Evolutionary conservation across 805 yeast species (phyloP), one percentile per base, ranked within the genome.

Genomic region (Lachancea sp.): DNA sequence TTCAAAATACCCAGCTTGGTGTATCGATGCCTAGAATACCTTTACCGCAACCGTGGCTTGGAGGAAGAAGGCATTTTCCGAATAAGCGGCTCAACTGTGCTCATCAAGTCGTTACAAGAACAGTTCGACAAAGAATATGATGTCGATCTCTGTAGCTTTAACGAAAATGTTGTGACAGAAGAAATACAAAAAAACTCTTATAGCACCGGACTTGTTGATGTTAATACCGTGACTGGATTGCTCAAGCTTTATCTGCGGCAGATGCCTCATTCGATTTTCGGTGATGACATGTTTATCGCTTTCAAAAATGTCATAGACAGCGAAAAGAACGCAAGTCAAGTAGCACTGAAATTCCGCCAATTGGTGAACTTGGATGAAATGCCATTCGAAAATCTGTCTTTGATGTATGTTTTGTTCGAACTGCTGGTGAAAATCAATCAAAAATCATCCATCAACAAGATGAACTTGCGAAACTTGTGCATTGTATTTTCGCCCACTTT

Each of bases 1-100:
- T 74, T 55, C 29, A 62, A 61, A 7, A 65, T 69, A 16, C 97
- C 99, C 1, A 79, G 89, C 34, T 80, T 91, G 7, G 77, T 87
- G 15, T 84, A 69, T 55, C 68, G 95, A 48, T 88, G 96, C 57
- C 57, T 90, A 29, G 83, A 78, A 46, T 85, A 74, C 52, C 69
- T 91, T 41, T 72, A 74, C 41, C 73, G 70, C 32, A 75, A 81
- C 20, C 79, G 82, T 18, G 95, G 95, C 0, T 70, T 82, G n/a
- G 76, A 76, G 49, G 93, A 87, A 62, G 95, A 89, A 57, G 99
- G 99, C 10, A 77, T 91, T 2, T 93, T 93, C 69, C 73, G 99
- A 49, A 69, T 89, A 46, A 86, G 90, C 64, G 98, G 98, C 3
- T 86, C 95, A 31, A 84, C 89, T 45, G 75, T 88, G 1, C 73